These are phyloP conservation scores for Withania somnifera DNA, from an alignment of 305 asterid genomes.

Conservation along the genomic window DNA sequence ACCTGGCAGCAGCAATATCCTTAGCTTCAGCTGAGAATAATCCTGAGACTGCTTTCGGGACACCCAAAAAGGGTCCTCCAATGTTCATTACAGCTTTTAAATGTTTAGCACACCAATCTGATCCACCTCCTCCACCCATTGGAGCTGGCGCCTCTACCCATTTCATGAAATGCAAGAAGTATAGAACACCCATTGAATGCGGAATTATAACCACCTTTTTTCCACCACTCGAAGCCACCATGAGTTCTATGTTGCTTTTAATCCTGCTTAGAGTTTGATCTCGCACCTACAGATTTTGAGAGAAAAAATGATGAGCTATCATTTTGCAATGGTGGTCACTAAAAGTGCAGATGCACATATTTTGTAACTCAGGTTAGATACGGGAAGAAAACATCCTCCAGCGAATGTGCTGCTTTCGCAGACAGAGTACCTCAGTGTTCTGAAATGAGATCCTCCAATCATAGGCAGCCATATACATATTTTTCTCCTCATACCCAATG, in stretches of 20 bases:
- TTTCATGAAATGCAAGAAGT: conserved; percentile 86
- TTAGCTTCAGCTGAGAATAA: conserved; percentile 79
- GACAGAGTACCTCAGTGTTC: conserved; percentile 68
- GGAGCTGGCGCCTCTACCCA: conserved; percentile 84
- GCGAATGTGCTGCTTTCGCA: background rate
- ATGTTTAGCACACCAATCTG: conserved; percentile 72
- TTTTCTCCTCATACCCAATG: conserved; percentile 88
- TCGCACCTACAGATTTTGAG: conserved; percentile 42
- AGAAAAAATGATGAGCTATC: background rate
- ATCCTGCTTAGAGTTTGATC: conserved; percentile 74
- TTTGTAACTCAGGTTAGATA: background rate
- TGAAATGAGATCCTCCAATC: conserved; percentile 94
- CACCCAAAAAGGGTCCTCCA: conserved; percentile 80
- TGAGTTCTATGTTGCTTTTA: conserved; percentile 68
- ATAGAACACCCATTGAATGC: conserved; percentile 80
- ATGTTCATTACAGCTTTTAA: conserved; percentile 75
- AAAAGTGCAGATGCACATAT: background rate
- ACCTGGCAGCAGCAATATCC: conserved; percentile 80
- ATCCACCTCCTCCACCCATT: conserved; percentile 81
- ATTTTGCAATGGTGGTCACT: background rate
- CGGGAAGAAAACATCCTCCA: background rate
- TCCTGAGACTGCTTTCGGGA: conserved; percentile 65
- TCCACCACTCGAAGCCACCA: conserved; percentile 64
- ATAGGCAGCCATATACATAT: conserved; percentile 92
- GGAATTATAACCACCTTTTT: conserved; percentile 76